Percentiles rank a stretch among this genome's conserved stretches.
Conservation (phyloP, 2,329 filamentous ascomycete species). For the Microdochium nivale region DNA sequence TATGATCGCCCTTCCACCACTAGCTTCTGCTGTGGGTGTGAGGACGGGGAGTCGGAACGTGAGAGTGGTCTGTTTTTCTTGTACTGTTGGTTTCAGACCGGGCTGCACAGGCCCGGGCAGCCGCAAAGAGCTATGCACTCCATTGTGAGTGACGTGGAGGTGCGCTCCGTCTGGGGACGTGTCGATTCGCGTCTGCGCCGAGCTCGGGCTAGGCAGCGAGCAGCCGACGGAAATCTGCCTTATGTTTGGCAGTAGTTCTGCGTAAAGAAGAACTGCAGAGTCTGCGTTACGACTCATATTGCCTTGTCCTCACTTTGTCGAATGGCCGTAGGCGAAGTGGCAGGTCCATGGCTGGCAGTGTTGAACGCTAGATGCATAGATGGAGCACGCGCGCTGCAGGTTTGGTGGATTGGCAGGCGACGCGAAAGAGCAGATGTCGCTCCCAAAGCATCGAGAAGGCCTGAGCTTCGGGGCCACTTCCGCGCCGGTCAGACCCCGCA, state of each 20-base stretch:
- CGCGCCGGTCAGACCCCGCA: background rate
- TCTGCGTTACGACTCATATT: background rate
- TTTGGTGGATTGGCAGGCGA: background rate
- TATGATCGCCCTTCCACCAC: background rate
- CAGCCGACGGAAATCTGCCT: constrained; percentile 53
- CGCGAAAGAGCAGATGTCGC: background rate
- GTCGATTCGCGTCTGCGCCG: constrained; percentile 31
- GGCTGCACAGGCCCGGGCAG: constrained; percentile 34
- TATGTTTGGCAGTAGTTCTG: constrained; percentile 57
- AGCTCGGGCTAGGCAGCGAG: constrained; percentile 34
- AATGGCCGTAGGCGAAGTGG: constrained; percentile 5
- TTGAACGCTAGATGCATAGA: background rate
- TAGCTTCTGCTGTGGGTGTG: background rate
- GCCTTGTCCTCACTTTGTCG: background rate
- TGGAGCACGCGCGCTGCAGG: background rate
- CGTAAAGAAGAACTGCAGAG: constrained; percentile 38
- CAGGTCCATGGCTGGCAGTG: constrained; percentile 2
- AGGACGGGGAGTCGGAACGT: background rate
- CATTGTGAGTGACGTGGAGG: constrained; percentile 40
- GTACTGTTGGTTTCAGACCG: background rate
- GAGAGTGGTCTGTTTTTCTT: background rate
- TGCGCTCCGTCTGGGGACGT: constrained; percentile 34
- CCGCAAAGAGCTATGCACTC: constrained; percentile 19
- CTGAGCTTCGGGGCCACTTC: background rate
- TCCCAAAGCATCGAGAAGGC: background rate